phyloP scores from a whole-genome alignment of 2,329 filamentous ascomycete genomes.

The Aspergillus udagawae region DNA sequence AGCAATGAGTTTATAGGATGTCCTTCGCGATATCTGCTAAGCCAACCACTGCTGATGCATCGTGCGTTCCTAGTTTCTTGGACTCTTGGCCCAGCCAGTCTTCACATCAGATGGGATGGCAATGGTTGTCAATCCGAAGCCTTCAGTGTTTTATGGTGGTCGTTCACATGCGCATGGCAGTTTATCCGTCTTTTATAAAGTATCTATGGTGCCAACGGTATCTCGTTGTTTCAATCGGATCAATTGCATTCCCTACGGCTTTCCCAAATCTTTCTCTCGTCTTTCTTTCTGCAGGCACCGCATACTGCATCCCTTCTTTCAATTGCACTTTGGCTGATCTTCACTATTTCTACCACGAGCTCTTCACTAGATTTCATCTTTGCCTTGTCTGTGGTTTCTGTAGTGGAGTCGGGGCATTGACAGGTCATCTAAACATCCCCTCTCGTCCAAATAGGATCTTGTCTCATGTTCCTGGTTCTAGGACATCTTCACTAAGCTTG shows the following conservation, averaged over 20 bases:
- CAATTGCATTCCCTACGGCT: neutral
- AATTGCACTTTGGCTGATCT: neutral
- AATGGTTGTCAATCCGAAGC: slow-evolving; percentile 4
- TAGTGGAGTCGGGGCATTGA: neutral
- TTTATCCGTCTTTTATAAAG: neutral
- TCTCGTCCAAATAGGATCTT: neutral
- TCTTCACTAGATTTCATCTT: neutral
- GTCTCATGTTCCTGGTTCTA: neutral
- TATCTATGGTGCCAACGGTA: neutral
- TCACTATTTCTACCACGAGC: neutral
- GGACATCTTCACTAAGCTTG: neutral
- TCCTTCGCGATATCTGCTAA: slow-evolving; percentile 1
- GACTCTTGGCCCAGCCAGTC: slow-evolving; percentile 6
- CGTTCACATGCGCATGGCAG: neutral
- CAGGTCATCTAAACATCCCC: neutral
- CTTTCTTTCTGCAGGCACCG: neutral
- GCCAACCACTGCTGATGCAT: slow-evolving; percentile 9
- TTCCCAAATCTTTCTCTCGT: neutral
- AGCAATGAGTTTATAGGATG: slow-evolving; percentile 5
- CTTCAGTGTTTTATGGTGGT: slow-evolving; percentile 1
- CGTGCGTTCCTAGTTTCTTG: neutral
- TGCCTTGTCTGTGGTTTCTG: neutral
- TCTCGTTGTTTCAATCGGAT: neutral
- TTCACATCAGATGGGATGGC: slow-evolving; percentile 1
- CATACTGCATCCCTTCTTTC: neutral